Evolutionary conservation across 2,329 filamentous ascomycete species (phyloP).

Genomic region (Aspergillus sp.): DNA sequence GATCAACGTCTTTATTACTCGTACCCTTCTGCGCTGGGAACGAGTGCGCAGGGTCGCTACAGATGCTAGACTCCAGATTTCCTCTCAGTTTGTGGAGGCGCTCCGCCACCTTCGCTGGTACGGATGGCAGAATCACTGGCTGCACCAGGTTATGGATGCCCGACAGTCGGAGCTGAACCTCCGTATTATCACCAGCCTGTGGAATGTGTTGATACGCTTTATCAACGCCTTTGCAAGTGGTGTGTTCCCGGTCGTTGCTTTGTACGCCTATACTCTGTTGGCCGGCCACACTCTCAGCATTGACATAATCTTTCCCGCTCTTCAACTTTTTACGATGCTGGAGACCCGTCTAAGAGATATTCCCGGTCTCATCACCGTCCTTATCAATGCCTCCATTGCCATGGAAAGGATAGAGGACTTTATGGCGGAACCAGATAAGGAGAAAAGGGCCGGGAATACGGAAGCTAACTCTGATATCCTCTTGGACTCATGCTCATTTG

Average conservation of each 20-base stretch:
- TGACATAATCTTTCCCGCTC: constrained; percentile 81
- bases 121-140: constrained; percentile 77
- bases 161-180: constrained; percentile 67
- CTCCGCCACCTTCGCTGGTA: constrained; percentile 81
- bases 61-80: constrained; percentile 74
- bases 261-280: constrained; percentile 76
- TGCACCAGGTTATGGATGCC: constrained; percentile 65
- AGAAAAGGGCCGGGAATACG: constrained; percentile 54
- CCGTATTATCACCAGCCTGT: constrained; percentile 63
- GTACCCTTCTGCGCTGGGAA: constrained; percentile 66
- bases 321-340: constrained; percentile 76
- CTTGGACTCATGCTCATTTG: constrained; percentile 68
- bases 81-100: constrained; percentile 82
- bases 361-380: constrained; percentile 70
- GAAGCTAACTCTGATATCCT: constrained; percentile 29
- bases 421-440: constrained; percentile 81
- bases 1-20: constrained; percentile 67
- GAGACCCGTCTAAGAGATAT: constrained; percentile 72
- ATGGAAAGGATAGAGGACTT: constrained; percentile 80
- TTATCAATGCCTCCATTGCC: constrained; percentile 81
- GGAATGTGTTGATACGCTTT: constrained; percentile 63
- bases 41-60: constrained; percentile 69
- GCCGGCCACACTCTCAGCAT: constrained; percentile 68
- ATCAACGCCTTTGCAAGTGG: constrained; percentile 70
- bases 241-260: constrained; percentile 75